Evolutionary conservation across 176 grass and related monocot species (phyloP).

Genomic region (Oryza glumipatula): DNA sequence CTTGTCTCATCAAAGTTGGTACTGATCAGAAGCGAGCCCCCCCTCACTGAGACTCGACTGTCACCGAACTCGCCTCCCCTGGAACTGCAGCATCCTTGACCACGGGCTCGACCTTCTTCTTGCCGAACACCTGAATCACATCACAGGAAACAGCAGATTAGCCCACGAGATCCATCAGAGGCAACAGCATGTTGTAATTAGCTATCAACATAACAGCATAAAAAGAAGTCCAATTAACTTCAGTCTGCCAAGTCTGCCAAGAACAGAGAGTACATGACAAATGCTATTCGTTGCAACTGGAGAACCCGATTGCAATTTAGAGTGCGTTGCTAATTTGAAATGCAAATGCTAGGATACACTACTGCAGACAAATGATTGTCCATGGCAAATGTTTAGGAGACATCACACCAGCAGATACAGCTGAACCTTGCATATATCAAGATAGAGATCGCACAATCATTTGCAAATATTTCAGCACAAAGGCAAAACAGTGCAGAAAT

Average conservation of each 20-base stretch:
- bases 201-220: not conserved
- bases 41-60: constrained; percentile 25
- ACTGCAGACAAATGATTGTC: not conserved
- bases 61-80: not conserved
- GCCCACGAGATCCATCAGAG: not conserved
- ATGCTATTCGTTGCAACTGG: not conserved
- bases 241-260: not conserved
- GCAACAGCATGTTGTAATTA: not conserved
- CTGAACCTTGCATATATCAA: not conserved
- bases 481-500: not conserved
- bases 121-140: constrained; percentile 34
- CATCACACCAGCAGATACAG: not conserved
- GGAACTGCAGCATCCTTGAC: constrained; percentile 22
- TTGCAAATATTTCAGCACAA: not conserved
- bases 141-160: not conserved
- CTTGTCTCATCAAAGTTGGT: not conserved
- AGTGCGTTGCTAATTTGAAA: not conserved
- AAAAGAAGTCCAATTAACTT: not conserved
- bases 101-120: constrained; percentile 41
- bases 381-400: not conserved
- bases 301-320: not conserved
- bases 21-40: not conserved
- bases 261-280: not conserved
- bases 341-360: not conserved
- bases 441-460: not conserved